phyloP scores from a whole-genome alignment of 139 green algal species.

The Protoeuglena noctilucae region DNA sequence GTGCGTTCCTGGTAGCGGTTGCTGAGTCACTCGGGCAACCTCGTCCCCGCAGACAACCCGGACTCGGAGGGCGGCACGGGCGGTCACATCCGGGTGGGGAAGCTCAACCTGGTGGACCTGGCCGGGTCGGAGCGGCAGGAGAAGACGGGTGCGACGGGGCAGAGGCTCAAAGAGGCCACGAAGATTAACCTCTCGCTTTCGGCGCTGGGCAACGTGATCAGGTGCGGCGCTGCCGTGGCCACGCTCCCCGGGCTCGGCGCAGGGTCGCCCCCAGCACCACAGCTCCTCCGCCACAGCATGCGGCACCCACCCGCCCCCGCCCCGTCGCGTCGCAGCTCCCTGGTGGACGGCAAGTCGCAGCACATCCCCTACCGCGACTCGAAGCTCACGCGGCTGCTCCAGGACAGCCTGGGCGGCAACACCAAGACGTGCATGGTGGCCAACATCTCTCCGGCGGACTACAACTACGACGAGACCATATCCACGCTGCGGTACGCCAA shows the following conservation, averaged over 20 bases:
- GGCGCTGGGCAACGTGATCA: conserved; percentile 71
- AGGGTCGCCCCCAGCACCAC: too few relatives aligned
- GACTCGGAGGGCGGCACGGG: too few relatives aligned
- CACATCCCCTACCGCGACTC: conserved; percentile 43
- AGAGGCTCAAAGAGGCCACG: conserved; percentile 52
- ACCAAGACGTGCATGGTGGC: conserved; percentile 71
- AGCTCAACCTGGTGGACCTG: conserved; percentile 91
- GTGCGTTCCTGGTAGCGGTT: too few relatives aligned
- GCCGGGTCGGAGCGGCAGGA: conserved; percentile 81
- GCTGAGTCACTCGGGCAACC: conserved; percentile 16
- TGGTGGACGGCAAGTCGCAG: conserved; percentile 48
- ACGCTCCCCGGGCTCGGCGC: not conserved
- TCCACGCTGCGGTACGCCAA: conserved; percentile 61
- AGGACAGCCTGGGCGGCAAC: conserved; percentile 66
- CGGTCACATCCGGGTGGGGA: conserved; percentile 37
- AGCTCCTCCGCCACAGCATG: too few relatives aligned
- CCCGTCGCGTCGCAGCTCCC: too few relatives aligned
- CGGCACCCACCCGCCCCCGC: too few relatives aligned
- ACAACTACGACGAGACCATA: conserved; percentile 71
- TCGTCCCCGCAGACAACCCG: conserved; percentile 20
- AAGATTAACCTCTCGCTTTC: conserved; percentile 79
- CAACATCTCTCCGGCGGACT: conserved; percentile 60
- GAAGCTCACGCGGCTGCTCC: conserved; percentile 21
- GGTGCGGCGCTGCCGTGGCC: too few relatives aligned
- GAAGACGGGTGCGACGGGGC: conserved; percentile 58